phyloP scores from a whole-genome alignment of 2,329 filamentous ascomycete species.

The Xylaria arbuscula region DNA sequence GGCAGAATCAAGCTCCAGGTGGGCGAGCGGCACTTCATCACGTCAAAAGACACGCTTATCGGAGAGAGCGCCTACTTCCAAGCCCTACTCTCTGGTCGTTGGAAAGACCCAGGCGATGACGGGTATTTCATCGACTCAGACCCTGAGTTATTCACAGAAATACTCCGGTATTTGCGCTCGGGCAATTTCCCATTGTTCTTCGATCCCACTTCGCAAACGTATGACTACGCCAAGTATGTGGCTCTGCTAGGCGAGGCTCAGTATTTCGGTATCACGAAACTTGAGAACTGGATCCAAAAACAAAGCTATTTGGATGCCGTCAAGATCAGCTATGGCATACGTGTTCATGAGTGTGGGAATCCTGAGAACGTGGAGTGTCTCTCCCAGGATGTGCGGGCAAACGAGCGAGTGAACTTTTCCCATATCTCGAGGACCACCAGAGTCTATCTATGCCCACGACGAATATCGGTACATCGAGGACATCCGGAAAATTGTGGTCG shows the following conservation, averaged over 20 bases:
- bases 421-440: constrained; percentile 49
- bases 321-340: constrained; percentile 17
- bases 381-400: background rate
- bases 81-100: constrained; percentile 42
- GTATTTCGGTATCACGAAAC: constrained; percentile 49
- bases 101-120: constrained; percentile 40
- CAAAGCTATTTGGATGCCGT: constrained; percentile 45
- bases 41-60: constrained; percentile 38
- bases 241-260: constrained; percentile 50
- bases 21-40: constrained; percentile 41
- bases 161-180: constrained; percentile 51
- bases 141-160: constrained; percentile 50
- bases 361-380: too few species aligned
- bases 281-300: constrained; percentile 49
- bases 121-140: constrained; percentile 55
- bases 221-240: constrained; percentile 51
- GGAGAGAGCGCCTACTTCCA: constrained; percentile 44
- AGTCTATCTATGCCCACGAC: constrained; percentile 54
- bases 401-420: constrained; percentile 23
- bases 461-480: constrained; percentile 41
- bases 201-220: constrained; percentile 41
- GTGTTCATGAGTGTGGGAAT: background rate
- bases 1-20: constrained; percentile 34
- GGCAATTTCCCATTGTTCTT: constrained; percentile 52
- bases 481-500: constrained; percentile 37